Percentiles rank a stretch among this genome's conserved stretches.
These are phyloP conservation scores for Globisporangium nodosum DNA, from an alignment of 352 stramenopile species.

Conservation along the genomic window DNA sequence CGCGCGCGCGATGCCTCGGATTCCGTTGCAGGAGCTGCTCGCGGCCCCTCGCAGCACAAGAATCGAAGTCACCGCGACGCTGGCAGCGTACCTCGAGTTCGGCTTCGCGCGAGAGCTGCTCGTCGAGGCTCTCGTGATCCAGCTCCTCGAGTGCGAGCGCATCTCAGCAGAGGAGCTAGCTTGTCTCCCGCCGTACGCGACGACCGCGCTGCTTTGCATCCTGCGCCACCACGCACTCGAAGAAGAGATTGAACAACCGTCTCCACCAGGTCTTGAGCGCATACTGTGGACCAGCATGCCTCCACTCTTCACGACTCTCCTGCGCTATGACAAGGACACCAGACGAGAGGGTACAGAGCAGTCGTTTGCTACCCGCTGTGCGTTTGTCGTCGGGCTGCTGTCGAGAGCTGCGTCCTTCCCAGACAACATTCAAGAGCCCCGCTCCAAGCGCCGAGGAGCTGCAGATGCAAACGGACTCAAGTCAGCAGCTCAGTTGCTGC, in stretches of 20 bases:
- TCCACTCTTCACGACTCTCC: conserved; percentile 28
- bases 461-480: background rate
- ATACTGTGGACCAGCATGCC: conserved; percentile 38
- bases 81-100: conserved; percentile 41
- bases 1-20: conserved; percentile 25
- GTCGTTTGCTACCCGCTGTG: conserved; percentile 24
- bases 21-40: conserved; percentile 27
- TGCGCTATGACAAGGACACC: conserved; percentile 6
- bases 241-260: conserved; percentile 15
- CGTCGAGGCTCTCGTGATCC: conserved; percentile 38
- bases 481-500: conserved; percentile 2
- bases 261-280: conserved; percentile 16
- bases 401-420: conserved; percentile 46
- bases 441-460: conserved; percentile 1
- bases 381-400: conserved; percentile 34
- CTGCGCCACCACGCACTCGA: conserved; percentile 24
- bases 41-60: conserved; percentile 18
- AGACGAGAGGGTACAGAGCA: conserved; percentile 1
- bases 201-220: conserved; percentile 29
- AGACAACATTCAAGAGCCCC: conserved; percentile 7
- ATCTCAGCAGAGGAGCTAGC: conserved; percentile 25
- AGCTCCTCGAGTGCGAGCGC: conserved; percentile 22
- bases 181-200: conserved; percentile 35
- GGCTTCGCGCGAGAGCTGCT: conserved; percentile 28
- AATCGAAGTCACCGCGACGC: conserved; percentile 30